Evolutionary conservation across 75 land plant species (phyloP), one percentile per base, ranked within the genome.

Genomic region (Adiantum capillusveneris): DNA sequence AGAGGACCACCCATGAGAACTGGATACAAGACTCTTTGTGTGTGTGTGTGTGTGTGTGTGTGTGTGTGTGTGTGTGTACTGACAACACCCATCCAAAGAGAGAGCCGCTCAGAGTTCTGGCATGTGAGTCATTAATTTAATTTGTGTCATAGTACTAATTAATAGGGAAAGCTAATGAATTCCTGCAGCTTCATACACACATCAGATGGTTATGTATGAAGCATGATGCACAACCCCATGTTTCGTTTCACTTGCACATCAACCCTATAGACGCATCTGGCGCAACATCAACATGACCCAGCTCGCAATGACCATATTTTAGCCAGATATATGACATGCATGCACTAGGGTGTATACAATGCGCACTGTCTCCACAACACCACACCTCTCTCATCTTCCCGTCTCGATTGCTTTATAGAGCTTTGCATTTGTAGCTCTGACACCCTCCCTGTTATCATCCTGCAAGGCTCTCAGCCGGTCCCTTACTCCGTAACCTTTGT

Each of bases 331-430:
- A n/a, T n/a, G n/a, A n/a, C 25, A 81, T 69, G 16, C 79, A 75
- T 22, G 79, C 80, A 0, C 90, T 84, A 20, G 96, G 96, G 68
- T 90, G 96, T 11, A 90, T 81, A 39, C 79, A 76, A 18, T 76
- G 81, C 2, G 83, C 87, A 70, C 81, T 42, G 9, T 79, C 84
- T 0, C 79, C 84, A 43, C 71, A 64, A 37, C 86, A 57, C 90
- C 96, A 90, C 12, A 90, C 63, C 21, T 58, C 48, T 1, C 77
- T 73, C 87, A 90, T 90, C 0, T 86, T 0, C 96, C 90, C 6
- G 54, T 70, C 52, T 65, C 78, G 59, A 90, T 86, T 43, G 90
- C 71, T 31, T 78, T 65, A 44, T 90, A 90, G 60, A 90, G 86
- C 14, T 67, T 61, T 26, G 78, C 43, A 66, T 90, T 90, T 31